Conservation (phyloP, 768 basidiomycete genomes). For the Agaricus subrufescens region DNA sequence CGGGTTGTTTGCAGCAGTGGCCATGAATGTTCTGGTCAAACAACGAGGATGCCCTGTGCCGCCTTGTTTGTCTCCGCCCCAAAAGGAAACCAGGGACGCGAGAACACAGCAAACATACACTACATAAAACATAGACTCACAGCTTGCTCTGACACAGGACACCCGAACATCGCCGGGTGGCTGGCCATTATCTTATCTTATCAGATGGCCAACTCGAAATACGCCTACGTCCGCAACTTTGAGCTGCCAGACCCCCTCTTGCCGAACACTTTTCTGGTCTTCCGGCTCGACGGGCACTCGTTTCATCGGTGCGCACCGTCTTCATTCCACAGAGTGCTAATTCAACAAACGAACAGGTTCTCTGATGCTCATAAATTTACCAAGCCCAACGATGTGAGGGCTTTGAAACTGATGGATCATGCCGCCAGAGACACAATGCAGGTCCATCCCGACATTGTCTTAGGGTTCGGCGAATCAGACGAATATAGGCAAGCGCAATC, state of each 20-base stretch:
- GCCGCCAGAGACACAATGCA: conserved; percentile 82
- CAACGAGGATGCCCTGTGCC: conserved; percentile 10
- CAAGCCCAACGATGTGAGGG: conserved; percentile 91
- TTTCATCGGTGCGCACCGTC: conserved; percentile 73
- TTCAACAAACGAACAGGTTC: conserved; percentile 47
- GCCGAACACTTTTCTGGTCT: conserved; percentile 77
- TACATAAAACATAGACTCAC: too few relatives aligned
- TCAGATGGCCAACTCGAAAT: conserved; percentile 88
- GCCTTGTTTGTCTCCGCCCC: background rate
- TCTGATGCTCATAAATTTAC: conserved; percentile 76
- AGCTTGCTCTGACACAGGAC: too few relatives aligned
- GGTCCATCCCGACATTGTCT: conserved; percentile 75
- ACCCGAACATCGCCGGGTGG: background rate
- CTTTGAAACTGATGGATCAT: conserved; percentile 87
- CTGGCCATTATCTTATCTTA: conserved; percentile 3
- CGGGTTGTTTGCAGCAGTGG: conserved; percentile 31
- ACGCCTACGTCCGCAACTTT: conserved; percentile 84
- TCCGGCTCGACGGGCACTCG: conserved; percentile 88
- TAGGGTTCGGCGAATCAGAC: conserved; percentile 95
- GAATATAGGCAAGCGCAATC: conserved; percentile 73
- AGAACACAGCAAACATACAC: too few relatives aligned
- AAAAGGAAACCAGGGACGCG: too few relatives aligned
- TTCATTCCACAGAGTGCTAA: background rate
- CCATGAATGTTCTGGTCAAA: conserved; percentile 25
- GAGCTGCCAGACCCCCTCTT: conserved; percentile 86